These are phyloP conservation scores for Castanea mollissima DNA, from an alignment of 306 rosid species.

Conservation along the genomic window DNA sequence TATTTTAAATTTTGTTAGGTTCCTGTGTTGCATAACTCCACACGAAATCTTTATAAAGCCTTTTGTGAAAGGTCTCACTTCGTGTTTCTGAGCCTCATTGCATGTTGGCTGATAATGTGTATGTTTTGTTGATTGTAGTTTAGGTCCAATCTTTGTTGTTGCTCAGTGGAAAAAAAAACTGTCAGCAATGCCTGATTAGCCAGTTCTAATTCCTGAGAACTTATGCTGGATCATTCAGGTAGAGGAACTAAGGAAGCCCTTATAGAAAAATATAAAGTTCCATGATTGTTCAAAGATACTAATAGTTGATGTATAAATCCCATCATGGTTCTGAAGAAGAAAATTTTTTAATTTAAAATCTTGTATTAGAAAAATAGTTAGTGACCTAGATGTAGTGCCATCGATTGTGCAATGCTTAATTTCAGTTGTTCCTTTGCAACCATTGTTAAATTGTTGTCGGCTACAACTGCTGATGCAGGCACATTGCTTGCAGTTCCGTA, in stretches of 20 bases:
- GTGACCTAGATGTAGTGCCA: not conserved
- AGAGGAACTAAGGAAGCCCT: not conserved
- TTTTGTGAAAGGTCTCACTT: not conserved
- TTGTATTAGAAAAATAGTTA: not conserved
- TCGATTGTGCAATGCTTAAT: not conserved
- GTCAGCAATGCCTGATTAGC: not conserved
- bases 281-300: not conserved
- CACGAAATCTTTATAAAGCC: no score
- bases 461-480: not conserved
- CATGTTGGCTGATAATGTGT: not conserved
- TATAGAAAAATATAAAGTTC: not conserved
- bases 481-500: not conserved
- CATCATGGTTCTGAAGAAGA: not conserved
- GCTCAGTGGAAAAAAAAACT: not conserved
- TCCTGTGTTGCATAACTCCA: not conserved
- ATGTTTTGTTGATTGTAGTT: not conserved
- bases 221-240: not conserved
- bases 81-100: not conserved
- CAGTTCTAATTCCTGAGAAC: not conserved
- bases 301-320: not conserved
- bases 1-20: not conserved
- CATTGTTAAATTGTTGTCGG: not conserved
- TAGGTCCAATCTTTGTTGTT: not conserved
- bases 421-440: not conserved
- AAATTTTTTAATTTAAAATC: not conserved